Conservation (phyloP, 495 filamentous ascomycete genomes). For the Podospora bellae-mahoneyi region DNA sequence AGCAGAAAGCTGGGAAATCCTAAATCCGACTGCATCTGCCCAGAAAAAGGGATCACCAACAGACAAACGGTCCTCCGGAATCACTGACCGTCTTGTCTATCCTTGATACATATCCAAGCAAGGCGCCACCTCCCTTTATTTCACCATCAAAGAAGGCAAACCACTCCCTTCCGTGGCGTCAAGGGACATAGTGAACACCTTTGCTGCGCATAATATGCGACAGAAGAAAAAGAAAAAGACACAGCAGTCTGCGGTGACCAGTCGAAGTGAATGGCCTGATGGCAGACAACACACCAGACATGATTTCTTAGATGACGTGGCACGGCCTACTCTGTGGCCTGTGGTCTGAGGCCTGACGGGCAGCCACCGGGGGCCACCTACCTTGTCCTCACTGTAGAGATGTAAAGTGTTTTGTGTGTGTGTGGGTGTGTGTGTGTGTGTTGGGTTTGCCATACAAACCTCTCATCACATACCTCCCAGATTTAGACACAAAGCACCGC, state of each 20-base stretch:
- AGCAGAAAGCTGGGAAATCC: neutral
- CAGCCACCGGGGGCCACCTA: neutral
- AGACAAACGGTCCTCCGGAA: neutral
- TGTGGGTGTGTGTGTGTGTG: neutral
- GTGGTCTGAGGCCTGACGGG: neutral
- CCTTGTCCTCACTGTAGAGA: neutral
- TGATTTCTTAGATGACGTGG: neutral
- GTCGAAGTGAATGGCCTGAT: neutral
- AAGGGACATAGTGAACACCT: neutral
- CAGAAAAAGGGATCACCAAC: neutral
- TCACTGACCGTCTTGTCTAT: neutral
- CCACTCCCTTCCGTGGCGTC: neutral
- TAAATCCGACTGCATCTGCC: neutral
- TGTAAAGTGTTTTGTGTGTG: neutral
- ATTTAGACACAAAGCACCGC: neutral
- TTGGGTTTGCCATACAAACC: neutral
- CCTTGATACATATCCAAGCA: neutral
- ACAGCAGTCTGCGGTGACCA: neutral
- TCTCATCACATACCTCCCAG: neutral
- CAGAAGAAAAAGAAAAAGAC: slow-evolving; percentile 6
- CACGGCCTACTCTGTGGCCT: slow-evolving; percentile 1
- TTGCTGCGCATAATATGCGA: neutral
- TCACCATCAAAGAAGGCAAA: neutral
- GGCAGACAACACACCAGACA: slow-evolving; percentile 6
- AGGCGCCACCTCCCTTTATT: slow-evolving; percentile 1